Evolutionary conservation across 106 monocot genomes (phyloP).

Genomic region (Apostasia ramifera): DNA sequence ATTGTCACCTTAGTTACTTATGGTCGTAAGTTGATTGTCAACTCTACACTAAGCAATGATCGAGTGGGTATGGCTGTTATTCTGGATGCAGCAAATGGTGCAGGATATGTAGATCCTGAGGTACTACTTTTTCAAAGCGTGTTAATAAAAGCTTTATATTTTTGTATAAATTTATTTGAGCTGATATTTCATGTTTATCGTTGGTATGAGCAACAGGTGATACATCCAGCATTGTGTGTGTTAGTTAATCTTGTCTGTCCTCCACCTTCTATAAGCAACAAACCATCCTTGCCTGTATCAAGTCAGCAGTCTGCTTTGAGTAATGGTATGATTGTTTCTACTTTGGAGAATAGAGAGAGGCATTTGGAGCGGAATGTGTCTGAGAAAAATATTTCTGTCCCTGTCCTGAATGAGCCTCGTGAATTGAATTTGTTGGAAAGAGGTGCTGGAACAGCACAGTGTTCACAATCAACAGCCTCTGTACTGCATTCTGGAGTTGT

Average conservation of each 20-base stretch:
- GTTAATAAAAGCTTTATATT: neutral
- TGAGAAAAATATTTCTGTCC: conserved; percentile 24
- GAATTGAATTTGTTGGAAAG: conserved; percentile 32
- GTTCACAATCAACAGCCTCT: conserved; percentile 18
- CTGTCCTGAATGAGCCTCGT: conserved; percentile 33
- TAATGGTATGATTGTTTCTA: conserved; percentile 24
- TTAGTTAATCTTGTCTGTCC: conserved; percentile 95
- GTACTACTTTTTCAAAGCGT: conserved; percentile 18
- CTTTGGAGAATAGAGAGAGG: conserved; percentile 53
- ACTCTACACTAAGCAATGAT: conserved; percentile 83
- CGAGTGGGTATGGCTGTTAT: conserved; percentile 93
- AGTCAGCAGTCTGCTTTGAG: conserved; percentile 43
- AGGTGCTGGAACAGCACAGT: conserved; percentile 10
- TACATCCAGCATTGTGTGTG: conserved; percentile 72
- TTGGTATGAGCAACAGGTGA: conserved; percentile 49
- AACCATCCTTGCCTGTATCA: conserved; percentile 36
- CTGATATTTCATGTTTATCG: conserved; percentile 3
- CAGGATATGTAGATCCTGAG: conserved; percentile 78
- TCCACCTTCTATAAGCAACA: conserved; percentile 93
- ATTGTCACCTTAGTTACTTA: conserved; percentile 75
- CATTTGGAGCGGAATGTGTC: conserved; percentile 32
- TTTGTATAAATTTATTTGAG: neutral
- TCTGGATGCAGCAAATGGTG: conserved; percentile 74
- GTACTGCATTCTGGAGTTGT: conserved; percentile 53
- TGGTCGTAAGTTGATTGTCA: conserved; percentile 70